Evolutionary conservation across 306 rosid genomes (phyloP).

Genomic region (Castanea sativa): DNA sequence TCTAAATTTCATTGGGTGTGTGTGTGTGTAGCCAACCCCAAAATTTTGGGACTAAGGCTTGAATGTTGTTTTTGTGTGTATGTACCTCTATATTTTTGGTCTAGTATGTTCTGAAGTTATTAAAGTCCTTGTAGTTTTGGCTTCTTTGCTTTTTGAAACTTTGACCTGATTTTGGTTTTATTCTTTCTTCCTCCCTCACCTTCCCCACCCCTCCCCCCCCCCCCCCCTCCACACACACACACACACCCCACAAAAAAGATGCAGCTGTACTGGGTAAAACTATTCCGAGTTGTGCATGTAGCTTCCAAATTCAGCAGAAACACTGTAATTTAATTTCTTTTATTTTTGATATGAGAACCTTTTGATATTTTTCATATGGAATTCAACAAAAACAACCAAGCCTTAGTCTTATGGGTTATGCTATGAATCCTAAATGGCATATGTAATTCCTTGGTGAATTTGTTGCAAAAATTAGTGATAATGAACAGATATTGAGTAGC

Average conservation of each 20-base stretch:
- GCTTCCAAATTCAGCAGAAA: background rate
- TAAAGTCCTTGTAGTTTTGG: slow-evolving; percentile 1
- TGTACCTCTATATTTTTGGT: background rate
- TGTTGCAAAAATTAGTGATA: background rate
- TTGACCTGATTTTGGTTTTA: background rate
- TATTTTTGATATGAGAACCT: background rate
- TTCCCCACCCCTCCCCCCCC: background rate
- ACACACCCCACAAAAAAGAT: too few relatives aligned
- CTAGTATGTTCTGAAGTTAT: slow-evolving; percentile 1
- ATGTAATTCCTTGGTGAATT: background rate
- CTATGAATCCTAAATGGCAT: too few relatives aligned
- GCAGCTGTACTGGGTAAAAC: background rate
- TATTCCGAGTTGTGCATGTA: slow-evolving; percentile 3
- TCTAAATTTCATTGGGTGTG: slow-evolving; percentile 24
- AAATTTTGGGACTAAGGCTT: too few relatives aligned
- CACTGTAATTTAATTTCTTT: background rate
- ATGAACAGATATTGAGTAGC: background rate
- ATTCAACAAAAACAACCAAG: background rate
- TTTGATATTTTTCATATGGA: background rate
- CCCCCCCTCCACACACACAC: background rate
- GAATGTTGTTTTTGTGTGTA: too few relatives aligned
- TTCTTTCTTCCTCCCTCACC: background rate
- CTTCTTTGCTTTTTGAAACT: slow-evolving; percentile 1
- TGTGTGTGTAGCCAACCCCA: background rate
- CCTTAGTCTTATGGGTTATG: too few relatives aligned